phyloP scores from a whole-genome alignment of 192 early-diverging fungal genomes.

The Endogone sp. region DNA sequence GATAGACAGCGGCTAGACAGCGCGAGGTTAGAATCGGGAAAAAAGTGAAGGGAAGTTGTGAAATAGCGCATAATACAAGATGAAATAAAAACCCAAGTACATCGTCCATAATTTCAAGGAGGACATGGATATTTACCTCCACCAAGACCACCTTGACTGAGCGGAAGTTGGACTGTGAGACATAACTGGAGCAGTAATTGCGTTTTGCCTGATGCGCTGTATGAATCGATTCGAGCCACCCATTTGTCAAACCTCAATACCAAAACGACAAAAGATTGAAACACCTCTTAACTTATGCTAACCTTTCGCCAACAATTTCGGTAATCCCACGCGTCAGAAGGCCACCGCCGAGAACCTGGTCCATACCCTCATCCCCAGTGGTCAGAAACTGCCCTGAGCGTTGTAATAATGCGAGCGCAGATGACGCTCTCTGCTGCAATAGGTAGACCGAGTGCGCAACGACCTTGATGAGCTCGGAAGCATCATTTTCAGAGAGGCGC shows the following conservation, averaged over 20 bases:
- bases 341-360: slow-evolving; percentile 56
- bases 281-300: no score
- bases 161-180: slow-evolving; percentile 62
- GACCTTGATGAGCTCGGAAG: background rate
- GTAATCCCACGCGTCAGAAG: slow-evolving; percentile 56
- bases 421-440: background rate
- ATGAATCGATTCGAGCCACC: background rate
- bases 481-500: background rate
- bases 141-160: slow-evolving; percentile 47
- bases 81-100: no score
- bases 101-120: no score
- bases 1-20: slow-evolving; percentile 48
- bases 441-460: background rate
- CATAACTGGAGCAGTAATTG: slow-evolving; percentile 82
- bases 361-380: slow-evolving; percentile 48
- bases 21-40: no score
- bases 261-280: background rate
- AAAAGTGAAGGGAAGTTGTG: no score
- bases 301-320: slow-evolving; percentile 73
- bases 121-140: slow-evolving; percentile 36
- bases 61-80: no score
- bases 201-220: slow-evolving; percentile 80
- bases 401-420: background rate
- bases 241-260: no score
- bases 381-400: slow-evolving; percentile 24